A percentile compares a stretch with the other conserved stretches of the same genome.
Evolutionary conservation across 495 filamentous ascomycete species (phyloP).

Genomic region (Penicillium flavigenum): DNA sequence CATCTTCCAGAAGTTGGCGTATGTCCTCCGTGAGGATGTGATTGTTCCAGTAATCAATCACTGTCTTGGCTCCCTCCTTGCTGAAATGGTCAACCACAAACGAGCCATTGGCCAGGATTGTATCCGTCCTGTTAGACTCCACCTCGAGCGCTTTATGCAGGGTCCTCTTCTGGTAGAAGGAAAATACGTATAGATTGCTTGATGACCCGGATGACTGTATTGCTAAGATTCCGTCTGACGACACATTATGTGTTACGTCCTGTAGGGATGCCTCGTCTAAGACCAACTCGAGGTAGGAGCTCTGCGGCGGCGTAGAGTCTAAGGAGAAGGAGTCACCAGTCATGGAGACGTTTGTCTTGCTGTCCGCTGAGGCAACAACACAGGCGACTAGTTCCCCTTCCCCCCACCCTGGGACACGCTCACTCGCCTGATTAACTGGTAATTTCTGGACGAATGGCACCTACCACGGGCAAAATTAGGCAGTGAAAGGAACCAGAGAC

Average conservation of each 20-base stretch:
- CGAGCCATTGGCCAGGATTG: slow-evolving; percentile 29
- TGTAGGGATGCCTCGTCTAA: neutral
- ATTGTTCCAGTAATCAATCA: slow-evolving; percentile 32
- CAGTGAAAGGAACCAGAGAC: neutral
- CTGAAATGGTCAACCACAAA: slow-evolving; percentile 36
- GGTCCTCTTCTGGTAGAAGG: neutral
- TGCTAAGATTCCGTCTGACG: no score
- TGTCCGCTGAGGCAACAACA: no score
- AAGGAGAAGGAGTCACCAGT: no score
- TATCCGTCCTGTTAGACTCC: neutral
- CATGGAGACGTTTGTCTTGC: no score
- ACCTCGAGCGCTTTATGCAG: neutral
- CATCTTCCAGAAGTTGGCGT: slow-evolving; percentile 25
- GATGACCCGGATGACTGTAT: no score
- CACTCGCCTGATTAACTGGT: no score
- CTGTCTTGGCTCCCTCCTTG: slow-evolving; percentile 24
- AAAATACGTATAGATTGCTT: no score
- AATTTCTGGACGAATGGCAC: no score
- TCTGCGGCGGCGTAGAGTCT: neutral
- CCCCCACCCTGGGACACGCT: neutral
- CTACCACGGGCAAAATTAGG: no score
- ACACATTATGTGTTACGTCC: no score
- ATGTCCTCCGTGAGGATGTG: slow-evolving; percentile 27
- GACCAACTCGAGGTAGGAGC: neutral
- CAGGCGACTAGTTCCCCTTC: neutral